Conservation (phyloP, 495 filamentous ascomycete genomes). For the Penicillium ucsense region DNA sequence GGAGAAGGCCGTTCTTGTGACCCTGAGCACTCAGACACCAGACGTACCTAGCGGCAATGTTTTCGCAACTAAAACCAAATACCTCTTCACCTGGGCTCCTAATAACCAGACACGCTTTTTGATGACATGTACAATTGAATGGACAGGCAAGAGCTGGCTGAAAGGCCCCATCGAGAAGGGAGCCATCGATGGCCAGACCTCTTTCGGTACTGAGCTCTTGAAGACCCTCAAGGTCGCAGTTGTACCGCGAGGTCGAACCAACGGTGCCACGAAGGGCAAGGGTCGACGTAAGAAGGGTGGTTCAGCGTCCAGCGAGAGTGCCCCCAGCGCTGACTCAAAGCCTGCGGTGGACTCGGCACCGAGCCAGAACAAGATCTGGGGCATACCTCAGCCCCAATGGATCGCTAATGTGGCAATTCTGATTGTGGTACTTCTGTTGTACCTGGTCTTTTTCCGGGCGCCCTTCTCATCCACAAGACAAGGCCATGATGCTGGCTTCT, state of each 20-base stretch:
- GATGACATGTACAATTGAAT: conserved; percentile 84
- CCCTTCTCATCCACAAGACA: conserved; percentile 34
- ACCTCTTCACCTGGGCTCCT: conserved; percentile 86
- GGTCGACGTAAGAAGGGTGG: conserved; percentile 48
- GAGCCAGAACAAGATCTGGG: conserved; percentile 52
- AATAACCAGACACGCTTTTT: conserved; percentile 74
- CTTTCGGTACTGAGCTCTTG: conserved; percentile 69
- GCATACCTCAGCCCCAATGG: conserved; percentile 60
- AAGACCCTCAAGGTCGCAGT: conserved; percentile 64
- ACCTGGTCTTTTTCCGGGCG: conserved; percentile 47
- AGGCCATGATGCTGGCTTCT: conserved; percentile 30
- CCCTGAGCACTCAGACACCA: conserved; percentile 75
- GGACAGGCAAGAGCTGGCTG: conserved; percentile 96
- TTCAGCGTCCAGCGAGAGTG: conserved; percentile 16
- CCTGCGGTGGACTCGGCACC: conserved; percentile 33
- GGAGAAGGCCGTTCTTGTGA: conserved; percentile 75
- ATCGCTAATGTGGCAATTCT: conserved; percentile 52
- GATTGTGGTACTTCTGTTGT: conserved; percentile 45
- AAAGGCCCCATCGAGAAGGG: conserved; percentile 96
- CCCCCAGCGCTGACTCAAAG: conserved; percentile 31
- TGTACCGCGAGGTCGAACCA: conserved; percentile 47
- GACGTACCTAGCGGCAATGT: conserved; percentile 93
- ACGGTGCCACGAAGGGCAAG: conserved; percentile 29
- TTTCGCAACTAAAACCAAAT: conserved; percentile 85
- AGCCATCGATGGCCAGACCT: conserved; percentile 77